Base-by-base conservation (phyloP, 2,329 filamentous ascomycete species). In the Fusarium napiforme region DNA sequence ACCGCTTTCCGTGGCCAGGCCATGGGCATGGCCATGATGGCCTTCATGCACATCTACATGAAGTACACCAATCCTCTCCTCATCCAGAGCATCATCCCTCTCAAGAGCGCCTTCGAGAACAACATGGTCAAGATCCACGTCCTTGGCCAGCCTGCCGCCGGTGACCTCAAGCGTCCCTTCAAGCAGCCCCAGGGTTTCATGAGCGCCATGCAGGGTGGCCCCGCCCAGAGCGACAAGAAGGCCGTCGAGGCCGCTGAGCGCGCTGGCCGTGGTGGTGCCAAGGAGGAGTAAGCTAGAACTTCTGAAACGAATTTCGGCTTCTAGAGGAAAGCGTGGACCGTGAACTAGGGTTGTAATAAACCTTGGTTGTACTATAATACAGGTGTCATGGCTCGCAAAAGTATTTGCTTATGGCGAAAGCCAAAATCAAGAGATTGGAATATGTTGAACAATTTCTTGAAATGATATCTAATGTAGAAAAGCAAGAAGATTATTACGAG, bases 61-160 rank as follows among this genome's bases (percentile, higher is more conserved):
- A 95, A 98, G 84, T 99, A 98, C 92, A 98, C 95, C 87, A 99
- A 98, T 91, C 96, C 96, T 46, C 93, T 99, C 58, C 88, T 98
- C 80, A 97, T 99, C 87, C 96, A 99, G 90, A 97, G 93, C 83
- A 97, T 99, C 86, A 96, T 99, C 81, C 96, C 96, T 39, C 88
- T 98, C 84, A 99, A 99, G 92, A 90, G 93, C 82, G 96, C 95
- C 50, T 90, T 99, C 84, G 96, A 99, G 88, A 89, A 92, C 86
- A 98, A 98, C 88, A 87, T 98, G 79, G 90, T 96, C 88, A 98
- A 98, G 90, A 96, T 99, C 81, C 93, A 98, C 85, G 77, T 99
- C 74, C 93, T 95, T 74, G 95, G 95, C 79, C 87, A 96, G 84
- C 90, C 96, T 43, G 96, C 96, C 45, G 90, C 87, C 65, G 96